These are phyloP conservation scores for Diutina ranongensis DNA, from an alignment of 1,139 yeast genomes.

Conservation along the genomic window DNA sequence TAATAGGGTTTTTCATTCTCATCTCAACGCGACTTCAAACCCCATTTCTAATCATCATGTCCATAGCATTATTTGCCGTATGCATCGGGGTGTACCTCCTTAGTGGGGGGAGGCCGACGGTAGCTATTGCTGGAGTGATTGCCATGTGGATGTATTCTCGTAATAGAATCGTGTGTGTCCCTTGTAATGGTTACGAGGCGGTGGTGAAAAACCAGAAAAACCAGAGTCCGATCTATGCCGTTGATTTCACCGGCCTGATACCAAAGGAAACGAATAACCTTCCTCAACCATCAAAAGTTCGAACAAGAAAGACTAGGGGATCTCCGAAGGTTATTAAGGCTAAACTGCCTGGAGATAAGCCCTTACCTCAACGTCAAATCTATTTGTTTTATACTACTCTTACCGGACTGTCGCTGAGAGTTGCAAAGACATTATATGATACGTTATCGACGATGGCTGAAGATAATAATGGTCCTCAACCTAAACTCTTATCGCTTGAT, in stretches of 20 bases:
- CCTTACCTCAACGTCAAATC: neutral
- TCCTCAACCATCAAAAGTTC: neutral
- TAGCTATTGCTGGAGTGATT: neutral
- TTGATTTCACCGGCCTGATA: slow-evolving; percentile 30
- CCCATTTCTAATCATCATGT: neutral
- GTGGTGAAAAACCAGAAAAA: neutral
- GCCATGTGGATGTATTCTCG: slow-evolving; percentile 4
- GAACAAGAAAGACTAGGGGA: slow-evolving; percentile 16
- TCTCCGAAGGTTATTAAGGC: slow-evolving; percentile 30
- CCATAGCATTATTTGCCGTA: neutral
- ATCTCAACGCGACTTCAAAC: neutral
- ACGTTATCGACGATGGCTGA: slow-evolving; percentile 14
- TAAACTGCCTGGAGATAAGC: neutral
- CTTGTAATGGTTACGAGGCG: neutral
- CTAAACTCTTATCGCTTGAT: slow-evolving; percentile 52
- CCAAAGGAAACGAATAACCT: slow-evolving; percentile 17
- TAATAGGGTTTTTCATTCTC: no score
- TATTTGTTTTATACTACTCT: slow-evolving; percentile 70
- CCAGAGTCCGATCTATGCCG: slow-evolving; percentile 24
- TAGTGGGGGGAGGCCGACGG: neutral
- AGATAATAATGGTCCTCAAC: slow-evolving; percentile 26
- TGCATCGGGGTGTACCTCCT: neutral
- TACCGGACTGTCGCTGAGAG: slow-evolving; percentile 70
- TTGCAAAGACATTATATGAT: slow-evolving; percentile 42
- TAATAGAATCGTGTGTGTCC: slow-evolving; percentile 1